Evolutionary conservation across 1,284 basidiomycete species (phyloP), one percentile per base, ranked within the genome.

Genomic region (Microbotryomycetes sp.): DNA sequence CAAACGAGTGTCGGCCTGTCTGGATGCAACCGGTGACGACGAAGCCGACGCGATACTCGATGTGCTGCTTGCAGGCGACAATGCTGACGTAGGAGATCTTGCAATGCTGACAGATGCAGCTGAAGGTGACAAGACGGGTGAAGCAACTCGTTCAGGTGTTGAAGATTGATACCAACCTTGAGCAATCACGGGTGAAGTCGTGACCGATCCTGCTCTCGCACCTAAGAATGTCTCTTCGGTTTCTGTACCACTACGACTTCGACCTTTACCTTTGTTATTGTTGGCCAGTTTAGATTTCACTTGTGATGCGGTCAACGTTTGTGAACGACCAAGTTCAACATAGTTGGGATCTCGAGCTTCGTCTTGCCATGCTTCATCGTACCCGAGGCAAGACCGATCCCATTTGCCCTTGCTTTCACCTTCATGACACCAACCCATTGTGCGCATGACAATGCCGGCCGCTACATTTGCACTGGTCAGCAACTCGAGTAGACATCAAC

Each of bases 331-430:
- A 9, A 42, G 19, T 19, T 9, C 36, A 42, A 42, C n/a, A 19
- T 15, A 36, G n/a, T 60, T 60, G 9, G 60, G 60, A 22, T 62
- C 23, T 15, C 55, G 51, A 22, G 56, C 57, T 22, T 54, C 51
- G 2, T 62, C 42, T n/a, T 31, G 30, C 71, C 69, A 72, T 1
- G 63, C 69, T 16, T 56, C 55, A 28, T 66, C 63, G 56, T 59
- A 70, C n/a, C 71, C 71, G 36, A 71, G 63, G 14, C 58, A 65
- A 7, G 55, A 60, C 7, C 66, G 65, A 49, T 71, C 70, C 71
- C 71, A 72, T 0, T 53, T 28, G 16, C 64, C 64, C 2, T 25
- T 50, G 12, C 49, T 31, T 30, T 63, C 58, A 28, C 69, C 70
- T 49, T 70, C 68, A 56, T 67, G 67, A n/a, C 48, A 55, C 65